Evolutionary conservation across 2,329 filamentous ascomycete species (phyloP).

Genomic region (Xylaria polymorpha): DNA sequence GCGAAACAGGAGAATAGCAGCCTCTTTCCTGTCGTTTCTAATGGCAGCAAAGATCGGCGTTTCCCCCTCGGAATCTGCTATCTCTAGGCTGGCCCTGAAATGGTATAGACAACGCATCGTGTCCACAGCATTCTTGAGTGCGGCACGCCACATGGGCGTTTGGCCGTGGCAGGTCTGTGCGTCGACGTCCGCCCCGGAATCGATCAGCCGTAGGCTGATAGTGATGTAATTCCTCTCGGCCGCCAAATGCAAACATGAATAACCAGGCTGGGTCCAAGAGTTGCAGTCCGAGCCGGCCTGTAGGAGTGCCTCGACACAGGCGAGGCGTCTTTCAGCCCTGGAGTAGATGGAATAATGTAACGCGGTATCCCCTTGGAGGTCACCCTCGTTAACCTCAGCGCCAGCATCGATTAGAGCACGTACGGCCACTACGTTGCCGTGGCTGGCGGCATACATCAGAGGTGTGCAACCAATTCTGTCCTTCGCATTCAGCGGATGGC

Average conservation of each 20-base stretch:
- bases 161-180: not conserved
- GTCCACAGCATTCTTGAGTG: not conserved
- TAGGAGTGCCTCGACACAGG: constrained; percentile 7
- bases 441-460: constrained; percentile 4
- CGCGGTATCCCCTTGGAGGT: not conserved
- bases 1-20: not conserved
- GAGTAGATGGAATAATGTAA: not conserved
- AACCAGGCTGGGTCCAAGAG: not conserved
- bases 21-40: not conserved
- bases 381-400: constrained; percentile 5
- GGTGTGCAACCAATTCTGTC: not conserved
- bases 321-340: not conserved
- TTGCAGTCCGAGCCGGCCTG: not conserved
- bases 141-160: not conserved
- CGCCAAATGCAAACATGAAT: not conserved
- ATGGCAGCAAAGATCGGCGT: constrained; percentile 9
- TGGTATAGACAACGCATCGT: constrained; percentile 4
- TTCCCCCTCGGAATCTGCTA: not conserved
- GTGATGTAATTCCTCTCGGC: not conserved
- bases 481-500: constrained; percentile 8
- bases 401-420: constrained; percentile 15
- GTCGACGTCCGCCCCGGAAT: constrained; percentile 11
- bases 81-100: constrained; percentile 12
- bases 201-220: constrained; percentile 3
- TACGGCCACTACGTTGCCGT: constrained; percentile 8